phyloP scores from a whole-genome alignment of 306 rosid species.

The Corylus avellana region DNA sequence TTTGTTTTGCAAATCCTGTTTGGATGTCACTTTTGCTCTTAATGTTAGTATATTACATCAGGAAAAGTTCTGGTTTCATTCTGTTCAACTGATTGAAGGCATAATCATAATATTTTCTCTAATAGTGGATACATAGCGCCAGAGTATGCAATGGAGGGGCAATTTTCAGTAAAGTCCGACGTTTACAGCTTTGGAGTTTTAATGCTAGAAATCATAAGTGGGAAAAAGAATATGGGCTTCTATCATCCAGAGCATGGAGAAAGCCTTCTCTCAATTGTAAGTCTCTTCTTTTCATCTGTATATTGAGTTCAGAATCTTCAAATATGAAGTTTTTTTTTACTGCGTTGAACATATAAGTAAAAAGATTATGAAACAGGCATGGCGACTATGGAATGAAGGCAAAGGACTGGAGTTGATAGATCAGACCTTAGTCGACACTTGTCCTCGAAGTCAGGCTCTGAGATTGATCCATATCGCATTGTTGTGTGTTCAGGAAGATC shows the following conservation, averaged over 20 bases:
- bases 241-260: not conserved
- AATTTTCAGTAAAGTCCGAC: slow-evolving; percentile 23
- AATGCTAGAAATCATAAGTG: slow-evolving; percentile 22
- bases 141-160: slow-evolving; percentile 23
- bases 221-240: not conserved
- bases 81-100: too few species aligned
- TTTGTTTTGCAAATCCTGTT: too few species aligned
- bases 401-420: slow-evolving; percentile 18
- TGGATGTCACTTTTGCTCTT: too few species aligned
- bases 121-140: slow-evolving; percentile 39
- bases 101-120: not conserved
- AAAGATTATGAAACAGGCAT: slow-evolving; percentile 5
- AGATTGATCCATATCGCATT: slow-evolving; percentile 35
- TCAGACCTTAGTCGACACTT: not conserved
- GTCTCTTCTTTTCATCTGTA: not conserved
- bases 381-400: slow-evolving; percentile 25
- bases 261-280: slow-evolving; percentile 19
- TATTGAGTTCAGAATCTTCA: not conserved
- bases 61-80: too few species aligned
- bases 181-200: slow-evolving; percentile 41
- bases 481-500: slow-evolving; percentile 27
- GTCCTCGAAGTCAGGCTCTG: not conserved
- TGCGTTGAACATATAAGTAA: not conserved
- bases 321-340: not conserved
- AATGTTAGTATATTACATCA: too few species aligned